Percentiles rank a stretch among this genome's conserved stretches.
Evolutionary conservation across 176 grass and related monocot species (phyloP).

Genomic region (Cymbopogon citratus): DNA sequence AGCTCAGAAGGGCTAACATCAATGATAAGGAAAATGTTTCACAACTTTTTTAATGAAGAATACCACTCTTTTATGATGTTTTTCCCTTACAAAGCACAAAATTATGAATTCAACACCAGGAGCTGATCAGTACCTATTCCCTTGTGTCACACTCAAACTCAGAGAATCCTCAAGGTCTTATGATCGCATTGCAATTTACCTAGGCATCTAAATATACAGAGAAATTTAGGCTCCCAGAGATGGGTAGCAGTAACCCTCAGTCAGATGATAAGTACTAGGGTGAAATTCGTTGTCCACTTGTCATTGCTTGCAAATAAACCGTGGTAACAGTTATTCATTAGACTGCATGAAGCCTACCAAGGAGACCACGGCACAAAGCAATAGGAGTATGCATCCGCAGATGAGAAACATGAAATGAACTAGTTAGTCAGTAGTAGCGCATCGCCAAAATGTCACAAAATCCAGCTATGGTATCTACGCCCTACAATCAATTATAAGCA

Average conservation of each 20-base stretch:
- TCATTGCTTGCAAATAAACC: neutral
- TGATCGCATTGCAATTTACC: neutral
- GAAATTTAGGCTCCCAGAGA: neutral
- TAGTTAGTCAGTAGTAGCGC: neutral
- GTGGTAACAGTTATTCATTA: neutral
- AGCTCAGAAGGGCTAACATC: conserved; percentile 4
- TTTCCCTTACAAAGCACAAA: neutral
- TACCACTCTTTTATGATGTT: neutral
- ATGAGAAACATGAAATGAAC: conserved; percentile 3
- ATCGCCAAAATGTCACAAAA: neutral
- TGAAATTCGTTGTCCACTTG: neutral
- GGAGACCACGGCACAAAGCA: neutral
- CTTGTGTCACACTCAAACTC: neutral
- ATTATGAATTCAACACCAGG: neutral
- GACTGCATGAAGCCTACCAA: neutral
- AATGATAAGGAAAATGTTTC: neutral
- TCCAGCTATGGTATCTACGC: neutral
- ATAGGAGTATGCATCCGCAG: neutral
- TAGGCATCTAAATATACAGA: neutral
- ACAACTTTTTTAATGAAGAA: neutral
- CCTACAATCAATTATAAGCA: neutral
- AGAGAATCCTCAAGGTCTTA: neutral
- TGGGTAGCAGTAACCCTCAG: neutral
- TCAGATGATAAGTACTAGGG: neutral
- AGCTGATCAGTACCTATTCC: neutral